Evolutionary conservation across 139 green algal species (phyloP), one percentile per base, ranked within the genome.

Genomic region (Chlamydomonas sp.): DNA sequence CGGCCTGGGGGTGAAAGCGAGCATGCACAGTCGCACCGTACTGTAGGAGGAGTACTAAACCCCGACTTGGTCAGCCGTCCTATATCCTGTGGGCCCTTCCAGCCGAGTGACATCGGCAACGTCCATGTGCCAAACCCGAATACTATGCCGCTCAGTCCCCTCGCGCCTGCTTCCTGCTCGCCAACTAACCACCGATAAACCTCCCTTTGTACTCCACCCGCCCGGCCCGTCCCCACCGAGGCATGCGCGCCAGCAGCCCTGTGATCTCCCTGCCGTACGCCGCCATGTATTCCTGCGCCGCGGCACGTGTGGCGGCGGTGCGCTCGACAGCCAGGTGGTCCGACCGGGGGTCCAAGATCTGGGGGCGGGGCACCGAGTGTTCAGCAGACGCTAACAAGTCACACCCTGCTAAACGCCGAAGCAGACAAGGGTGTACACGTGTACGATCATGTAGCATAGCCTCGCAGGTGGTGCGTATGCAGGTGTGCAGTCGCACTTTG

Each of bases 161-260:
- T 49, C 31, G 31, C 31, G 31, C 31, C 31, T 49, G 31, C 31
- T 49, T 49, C 31, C 31, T 49, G 31, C 31, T 49, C 31, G 31
- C 31, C 31, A 49, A 49, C 31, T 49, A 49, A 49, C 31, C 31
- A 49, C 31, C 31, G 31, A 49, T 49, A 49, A 49, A 49, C 31
- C 31, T 49, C 31, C 31, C 31, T 49, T 49, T 49, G 31, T 49
- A 49, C 31, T 49, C 31, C 31, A 49, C 31, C 31, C 31, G 31
- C 31, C 31, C 31, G 31, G 31, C 31, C 31, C 31, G 31, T 49
- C 31, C 31, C 31, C 31, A 49, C 31, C 95, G 93, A 2, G 97
- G 97, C 77, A 99, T 93, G 66, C 88, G 89, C n/a, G 88, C 59
- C 81, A 99, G 95, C 91, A 99, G 94, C 9, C 87, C 80, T 4